phyloP scores from a whole-genome alignment of 495 filamentous ascomycete species.

The Aspergillus bertholletiae region DNA sequence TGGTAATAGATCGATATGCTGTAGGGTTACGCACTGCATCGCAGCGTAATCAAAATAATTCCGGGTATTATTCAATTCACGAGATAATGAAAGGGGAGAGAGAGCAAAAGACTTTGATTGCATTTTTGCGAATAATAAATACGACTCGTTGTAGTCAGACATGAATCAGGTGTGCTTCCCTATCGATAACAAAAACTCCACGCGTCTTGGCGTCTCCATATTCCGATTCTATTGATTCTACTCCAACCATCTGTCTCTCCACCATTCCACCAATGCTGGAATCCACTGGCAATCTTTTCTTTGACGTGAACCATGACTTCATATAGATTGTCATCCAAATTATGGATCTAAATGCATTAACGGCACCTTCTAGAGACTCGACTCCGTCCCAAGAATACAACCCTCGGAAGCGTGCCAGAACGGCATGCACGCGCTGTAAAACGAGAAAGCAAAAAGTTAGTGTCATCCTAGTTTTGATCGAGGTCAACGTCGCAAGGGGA shows the following conservation, averaged over 20 bases:
- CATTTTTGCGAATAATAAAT: no score
- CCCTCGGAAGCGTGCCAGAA: conserved; percentile 49
- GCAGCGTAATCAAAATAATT: no score
- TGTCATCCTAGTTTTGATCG: neutral
- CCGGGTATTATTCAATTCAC: neutral
- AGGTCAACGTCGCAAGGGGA: neutral
- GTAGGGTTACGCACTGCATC: no score
- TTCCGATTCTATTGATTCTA: no score
- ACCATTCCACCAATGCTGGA: neutral
- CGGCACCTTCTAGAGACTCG: conserved; percentile 10
- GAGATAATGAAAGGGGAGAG: no score
- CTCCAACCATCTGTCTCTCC: neutral
- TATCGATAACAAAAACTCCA: neutral
- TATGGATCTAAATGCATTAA: conserved; percentile 16
- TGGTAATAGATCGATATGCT: no score
- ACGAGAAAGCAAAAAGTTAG: conserved; percentile 47
- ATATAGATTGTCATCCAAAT: neutral
- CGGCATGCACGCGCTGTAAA: conserved; percentile 51
- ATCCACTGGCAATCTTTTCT: neutral
- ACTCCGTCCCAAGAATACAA: conserved; percentile 33
- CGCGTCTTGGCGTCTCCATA: neutral
- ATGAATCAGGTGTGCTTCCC: no score
- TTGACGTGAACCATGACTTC: neutral
- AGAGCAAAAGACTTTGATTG: no score
- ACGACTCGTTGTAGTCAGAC: no score